Percentiles rank a stretch among this genome's conserved stretches.
Conservation (phyloP, 2,329 filamentous ascomycete species). For the Metarhizium album region DNA sequence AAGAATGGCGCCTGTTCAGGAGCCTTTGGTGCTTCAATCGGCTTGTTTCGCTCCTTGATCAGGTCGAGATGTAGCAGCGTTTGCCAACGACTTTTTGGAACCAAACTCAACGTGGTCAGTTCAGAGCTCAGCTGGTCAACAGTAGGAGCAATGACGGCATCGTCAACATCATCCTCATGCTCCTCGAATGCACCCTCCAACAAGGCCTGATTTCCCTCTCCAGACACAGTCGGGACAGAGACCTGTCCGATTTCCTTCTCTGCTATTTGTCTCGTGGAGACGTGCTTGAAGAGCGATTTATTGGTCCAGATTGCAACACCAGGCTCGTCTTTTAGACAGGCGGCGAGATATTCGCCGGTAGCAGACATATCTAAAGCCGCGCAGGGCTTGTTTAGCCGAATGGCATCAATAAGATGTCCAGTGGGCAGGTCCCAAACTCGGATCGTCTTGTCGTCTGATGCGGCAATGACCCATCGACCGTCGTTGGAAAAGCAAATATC, state of each 20-base stretch:
- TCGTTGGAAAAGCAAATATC: slow-evolving; percentile 87
- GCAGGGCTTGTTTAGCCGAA: slow-evolving; percentile 68
- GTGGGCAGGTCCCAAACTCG: slow-evolving; percentile 94
- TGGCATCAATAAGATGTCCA: slow-evolving; percentile 87
- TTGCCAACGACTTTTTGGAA: slow-evolving; percentile 89
- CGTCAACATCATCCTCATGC: slow-evolving; percentile 38
- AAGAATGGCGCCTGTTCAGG: slow-evolving; percentile 97
- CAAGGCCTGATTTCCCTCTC: slow-evolving; percentile 66
- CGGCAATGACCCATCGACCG: slow-evolving; percentile 85
- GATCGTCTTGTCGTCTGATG: slow-evolving; percentile 68
- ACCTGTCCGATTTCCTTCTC: slow-evolving; percentile 61
- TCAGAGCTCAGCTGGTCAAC: slow-evolving; percentile 72
- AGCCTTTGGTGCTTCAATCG: slow-evolving; percentile 78
- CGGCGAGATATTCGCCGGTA: slow-evolving; percentile 90
- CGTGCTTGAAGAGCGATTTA: slow-evolving; percentile 77
- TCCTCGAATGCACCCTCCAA: slow-evolving; percentile 67
- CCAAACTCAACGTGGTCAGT: slow-evolving; percentile 78
- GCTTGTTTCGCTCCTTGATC: slow-evolving; percentile 90
- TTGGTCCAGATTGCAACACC: slow-evolving; percentile 97
- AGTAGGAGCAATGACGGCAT: slow-evolving; percentile 41
- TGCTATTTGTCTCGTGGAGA: slow-evolving; percentile 75
- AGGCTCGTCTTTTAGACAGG: slow-evolving; percentile 68
- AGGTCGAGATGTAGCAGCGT: slow-evolving; percentile 85
- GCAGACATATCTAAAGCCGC: slow-evolving; percentile 78
- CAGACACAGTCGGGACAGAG: slow-evolving; percentile 62